These are phyloP conservation scores for Elsinoe fawcettii DNA, from an alignment of 2,329 filamentous ascomycete genomes.

Conservation along the genomic window DNA sequence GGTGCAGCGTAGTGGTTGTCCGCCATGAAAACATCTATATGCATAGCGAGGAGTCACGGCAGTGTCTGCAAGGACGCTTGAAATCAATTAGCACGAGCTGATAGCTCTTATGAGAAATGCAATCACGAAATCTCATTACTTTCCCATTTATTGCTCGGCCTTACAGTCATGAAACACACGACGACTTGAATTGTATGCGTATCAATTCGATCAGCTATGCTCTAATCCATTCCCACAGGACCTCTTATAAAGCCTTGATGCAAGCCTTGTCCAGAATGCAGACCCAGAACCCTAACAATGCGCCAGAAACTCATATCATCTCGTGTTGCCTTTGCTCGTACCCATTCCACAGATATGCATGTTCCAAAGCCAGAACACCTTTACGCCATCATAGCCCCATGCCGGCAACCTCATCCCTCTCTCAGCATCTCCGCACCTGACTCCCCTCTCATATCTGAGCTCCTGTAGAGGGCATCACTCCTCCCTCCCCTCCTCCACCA, in stretches of 20 bases:
- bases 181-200: background rate
- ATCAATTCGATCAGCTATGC: background rate
- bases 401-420: no score
- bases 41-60: slow-evolving; percentile 12
- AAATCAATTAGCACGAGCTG: background rate
- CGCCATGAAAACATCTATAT: background rate
- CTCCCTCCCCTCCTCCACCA: slow-evolving; percentile 41
- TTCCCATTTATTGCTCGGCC: no score
- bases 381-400: no score
- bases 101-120: background rate
- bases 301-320: background rate
- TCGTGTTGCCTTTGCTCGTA: background rate
- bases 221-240: background rate
- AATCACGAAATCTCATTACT: background rate
- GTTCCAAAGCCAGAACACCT: background rate
- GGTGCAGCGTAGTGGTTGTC: background rate
- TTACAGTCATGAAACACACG: no score
- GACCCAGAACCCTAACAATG: background rate
- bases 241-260: background rate
- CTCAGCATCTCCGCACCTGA: no score
- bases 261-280: background rate
- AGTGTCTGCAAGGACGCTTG: background rate
- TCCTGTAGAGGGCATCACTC: background rate
- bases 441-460: no score
- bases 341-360: background rate